Conservation (phyloP, 345 rosid species). For the Bretschneidera sinensis region DNA sequence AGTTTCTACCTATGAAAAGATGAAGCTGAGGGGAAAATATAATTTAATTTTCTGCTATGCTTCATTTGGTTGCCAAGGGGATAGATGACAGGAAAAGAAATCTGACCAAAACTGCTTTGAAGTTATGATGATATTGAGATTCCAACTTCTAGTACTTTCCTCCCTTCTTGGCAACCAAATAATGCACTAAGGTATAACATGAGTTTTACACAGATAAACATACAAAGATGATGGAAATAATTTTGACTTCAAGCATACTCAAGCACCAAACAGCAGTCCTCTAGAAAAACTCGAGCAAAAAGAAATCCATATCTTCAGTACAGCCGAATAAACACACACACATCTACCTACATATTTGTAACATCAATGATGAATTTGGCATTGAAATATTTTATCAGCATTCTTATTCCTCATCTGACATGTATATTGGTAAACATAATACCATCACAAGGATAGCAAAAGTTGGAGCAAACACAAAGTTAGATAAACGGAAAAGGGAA, state of each 20-base stretch:
- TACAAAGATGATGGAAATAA: not conserved
- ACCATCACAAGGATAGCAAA: no score
- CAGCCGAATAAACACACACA: no score
- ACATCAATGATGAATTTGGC: no score
- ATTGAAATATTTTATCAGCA: no score
- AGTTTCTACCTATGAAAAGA: not conserved
- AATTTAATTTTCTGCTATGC: not conserved
- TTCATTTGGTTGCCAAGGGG: slow-evolving; percentile 3
- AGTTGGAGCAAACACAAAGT: no score
- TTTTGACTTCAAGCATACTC: not conserved
- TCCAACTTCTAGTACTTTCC: not conserved
- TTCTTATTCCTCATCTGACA: no score
- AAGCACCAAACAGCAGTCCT: not conserved
- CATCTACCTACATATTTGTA: no score
- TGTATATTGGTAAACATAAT: no score
- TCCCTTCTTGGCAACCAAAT: not conserved
- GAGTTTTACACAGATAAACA: not conserved
- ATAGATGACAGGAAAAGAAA: not conserved
- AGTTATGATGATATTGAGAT: not conserved
- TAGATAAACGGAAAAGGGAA: not conserved
- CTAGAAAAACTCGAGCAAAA: not conserved
- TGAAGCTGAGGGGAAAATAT: not conserved
- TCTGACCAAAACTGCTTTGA: not conserved
- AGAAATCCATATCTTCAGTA: not conserved
- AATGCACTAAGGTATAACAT: not conserved